Percentiles rank a stretch among this genome's conserved stretches.
phyloP scores from a whole-genome alignment of 768 basidiomycete genomes.

The Calocybe cyanea region DNA sequence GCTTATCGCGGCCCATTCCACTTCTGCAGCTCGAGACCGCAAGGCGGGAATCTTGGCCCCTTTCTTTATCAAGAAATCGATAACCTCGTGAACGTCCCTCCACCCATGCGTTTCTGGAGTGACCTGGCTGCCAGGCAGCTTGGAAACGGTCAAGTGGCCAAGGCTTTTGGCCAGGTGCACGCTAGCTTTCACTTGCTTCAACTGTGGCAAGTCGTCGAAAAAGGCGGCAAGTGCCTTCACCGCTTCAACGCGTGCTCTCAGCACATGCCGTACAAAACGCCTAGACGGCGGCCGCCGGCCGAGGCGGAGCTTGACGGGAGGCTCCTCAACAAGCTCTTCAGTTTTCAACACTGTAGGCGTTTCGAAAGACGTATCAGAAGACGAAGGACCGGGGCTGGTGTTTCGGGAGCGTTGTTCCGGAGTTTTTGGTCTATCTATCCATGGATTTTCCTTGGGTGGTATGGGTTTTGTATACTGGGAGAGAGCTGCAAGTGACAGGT shows the following conservation, averaged over 20 bases:
- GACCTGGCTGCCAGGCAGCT: slow-evolving; percentile 16
- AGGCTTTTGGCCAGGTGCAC: slow-evolving; percentile 42
- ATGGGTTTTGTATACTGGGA: slow-evolving; percentile 67
- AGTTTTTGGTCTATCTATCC: slow-evolving; percentile 52
- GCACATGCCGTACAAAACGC: slow-evolving; percentile 83
- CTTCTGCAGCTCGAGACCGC: slow-evolving; percentile 42
- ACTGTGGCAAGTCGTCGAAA: slow-evolving; percentile 54
- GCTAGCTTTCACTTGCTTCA: slow-evolving; percentile 42
- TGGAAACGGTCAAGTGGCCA: slow-evolving; percentile 43
- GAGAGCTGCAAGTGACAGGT: slow-evolving; percentile 71
- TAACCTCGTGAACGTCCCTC: slow-evolving; percentile 68
- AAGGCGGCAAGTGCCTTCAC: slow-evolving; percentile 70
- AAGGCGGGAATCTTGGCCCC: slow-evolving; percentile 70
- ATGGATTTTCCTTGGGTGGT: slow-evolving; percentile 65
- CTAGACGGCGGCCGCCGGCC: slow-evolving; percentile 66
- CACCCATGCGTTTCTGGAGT: slow-evolving; percentile 43
- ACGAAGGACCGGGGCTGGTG: slow-evolving; percentile 14
- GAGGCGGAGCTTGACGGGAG: slow-evolving; percentile 33
- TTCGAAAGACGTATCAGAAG: slow-evolving; percentile 18
- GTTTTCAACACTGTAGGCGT: slow-evolving; percentile 11
- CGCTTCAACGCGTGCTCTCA: slow-evolving; percentile 83
- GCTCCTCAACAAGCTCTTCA: slow-evolving; percentile 30
- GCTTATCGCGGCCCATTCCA: slow-evolving; percentile 71
- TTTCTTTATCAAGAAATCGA: slow-evolving; percentile 60
- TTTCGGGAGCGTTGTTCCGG: slow-evolving; percentile 18